Evolutionary conservation across 176 grass and related monocot species (phyloP), one percentile per base, ranked within the genome.

Genomic region (Eragrostis nindensis): DNA sequence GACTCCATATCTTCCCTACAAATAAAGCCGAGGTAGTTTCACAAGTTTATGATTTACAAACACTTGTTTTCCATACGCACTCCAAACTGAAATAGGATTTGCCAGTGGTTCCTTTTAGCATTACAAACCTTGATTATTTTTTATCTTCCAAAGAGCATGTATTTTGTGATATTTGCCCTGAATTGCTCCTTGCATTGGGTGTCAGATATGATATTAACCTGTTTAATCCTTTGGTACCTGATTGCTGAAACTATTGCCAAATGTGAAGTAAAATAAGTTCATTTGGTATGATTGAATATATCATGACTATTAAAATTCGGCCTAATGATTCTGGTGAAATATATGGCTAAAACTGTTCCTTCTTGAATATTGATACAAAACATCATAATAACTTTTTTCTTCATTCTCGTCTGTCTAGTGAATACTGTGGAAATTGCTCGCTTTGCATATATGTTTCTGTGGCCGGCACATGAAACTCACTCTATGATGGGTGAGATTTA

Each of bases 1-100:
- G 90, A 44, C 96, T 99, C 69, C 87, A 92, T 79, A 93, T 99
- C 77, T 99, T 99, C 68, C 79, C 96, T 65, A 87, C 90, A 73
- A 89, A 82, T 85, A 95, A 95, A 93, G 85, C 83, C 64, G 96
- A 99, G 96, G 96, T 99, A 82, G 60, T 57, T 86, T 83, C 9
- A 8, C 29, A 71, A 68, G 21, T 53, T 76, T 71, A 62, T 87
- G 46, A 27, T 76, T 62, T 70, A 46, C 14, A 22, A 55, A 42
- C 59, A 79, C 18, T 69, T 78, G 14, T 82, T 55, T 75, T 36
- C 70, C 73, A 5, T 40, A 43, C 24, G 54, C 41, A 59, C 46
- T 78, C 60, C 77, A 29, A 78, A 65, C 15, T 27, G 15, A 78
- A 36, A 60, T 49, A 43, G 42, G 77, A 64, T 47, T 71, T 41